Base-by-base conservation (phyloP, 306 rosid species). In the Cercis canadensis region DNA sequence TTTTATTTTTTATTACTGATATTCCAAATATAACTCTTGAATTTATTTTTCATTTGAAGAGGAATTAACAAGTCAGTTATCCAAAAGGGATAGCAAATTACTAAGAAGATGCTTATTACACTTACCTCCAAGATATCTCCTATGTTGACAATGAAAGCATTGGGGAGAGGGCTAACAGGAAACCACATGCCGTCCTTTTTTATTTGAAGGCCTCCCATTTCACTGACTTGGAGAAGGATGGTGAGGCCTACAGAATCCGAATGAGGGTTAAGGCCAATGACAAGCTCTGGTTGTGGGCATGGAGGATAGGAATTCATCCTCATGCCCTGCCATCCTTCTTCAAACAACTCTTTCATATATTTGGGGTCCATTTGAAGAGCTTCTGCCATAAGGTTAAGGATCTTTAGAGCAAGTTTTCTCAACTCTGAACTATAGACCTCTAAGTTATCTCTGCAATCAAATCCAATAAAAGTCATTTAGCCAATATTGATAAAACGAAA, bases 291-390 rank as follows among this genome's bases (percentile, higher is more conserved):
- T 15, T 78, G 75, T 3, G 80, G 80, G 59, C 86, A 82, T 45
- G 83, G 86, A 43, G 86, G 80, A 70, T 82, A 77, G 54, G 62
- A 82, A 34, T 82, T 82, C 66, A 82, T 77, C n/a, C 86, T 78
- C 56, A 78, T 43, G 16, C 39, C 11, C 2, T 74, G 68, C 12
- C 49, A 11, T 43, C 69, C 56, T 24, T 46, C 69, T 8, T 12
- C 18, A 4, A 64, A 64, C 8, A 8, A 4, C 1, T 45, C 56
- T 33, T 2, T 31, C 10, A 64, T 8, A 1, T 64, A 55, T 11
- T 14, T 33, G 13, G 12, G 1, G 11, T 64, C 37, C 14, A 46
- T 45, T n/a, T 1, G 6, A 0, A 64, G 24, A n/a, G 56, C 69
- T 9, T 44, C 3, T 7, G 31, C 56, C 55, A 45, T 45, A 0